A percentile compares a stretch with the other conserved stretches of the same genome.
These are phyloP conservation scores for Cryptosporidium felis DNA, from an alignment of 169 alveolate species.

Conservation along the genomic window DNA sequence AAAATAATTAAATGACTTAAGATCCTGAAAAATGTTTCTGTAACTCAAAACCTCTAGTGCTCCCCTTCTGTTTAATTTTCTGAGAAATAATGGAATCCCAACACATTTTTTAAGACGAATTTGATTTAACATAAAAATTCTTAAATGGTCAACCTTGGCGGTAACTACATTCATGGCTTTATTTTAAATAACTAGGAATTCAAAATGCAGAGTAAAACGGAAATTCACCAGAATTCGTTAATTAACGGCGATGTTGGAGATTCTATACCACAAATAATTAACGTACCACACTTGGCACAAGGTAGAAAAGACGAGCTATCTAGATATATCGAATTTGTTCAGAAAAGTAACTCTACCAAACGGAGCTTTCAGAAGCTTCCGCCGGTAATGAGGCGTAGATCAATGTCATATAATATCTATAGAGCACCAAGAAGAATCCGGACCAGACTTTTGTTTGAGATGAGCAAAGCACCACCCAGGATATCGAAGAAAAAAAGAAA, in stretches of 20 bases:
- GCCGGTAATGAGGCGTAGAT: slow-evolving; percentile 47
- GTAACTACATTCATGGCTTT: too few species aligned
- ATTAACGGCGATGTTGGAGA: too few species aligned
- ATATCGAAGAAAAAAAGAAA: slow-evolving; percentile 1
- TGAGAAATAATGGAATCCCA: background rate
- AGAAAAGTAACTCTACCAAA: slow-evolving; percentile 35
- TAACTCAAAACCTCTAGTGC: too few species aligned
- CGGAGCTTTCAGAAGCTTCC: slow-evolving; percentile 63
- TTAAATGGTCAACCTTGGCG: too few species aligned
- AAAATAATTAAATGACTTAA: too few species aligned
- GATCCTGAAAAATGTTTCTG: too few species aligned
- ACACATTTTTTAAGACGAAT: too few species aligned
- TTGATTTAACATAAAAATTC: too few species aligned
- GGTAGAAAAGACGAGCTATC: slow-evolving; percentile 34
- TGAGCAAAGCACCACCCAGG: slow-evolving; percentile 57
- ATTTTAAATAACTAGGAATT: too few species aligned
- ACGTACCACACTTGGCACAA: slow-evolving; percentile 14
- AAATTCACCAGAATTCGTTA: too few species aligned
- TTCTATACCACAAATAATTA: slow-evolving; percentile 35
- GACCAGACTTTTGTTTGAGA: slow-evolving; percentile 1
- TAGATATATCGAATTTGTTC: slow-evolving; percentile 5
- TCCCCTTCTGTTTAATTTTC: too few species aligned
- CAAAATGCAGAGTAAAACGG: too few species aligned
- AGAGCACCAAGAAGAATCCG: slow-evolving; percentile 58
- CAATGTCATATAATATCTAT: slow-evolving; percentile 57